Evolutionary conservation across 768 basidiomycete species (phyloP).

Genomic region (Boletus pseudopeckii): DNA sequence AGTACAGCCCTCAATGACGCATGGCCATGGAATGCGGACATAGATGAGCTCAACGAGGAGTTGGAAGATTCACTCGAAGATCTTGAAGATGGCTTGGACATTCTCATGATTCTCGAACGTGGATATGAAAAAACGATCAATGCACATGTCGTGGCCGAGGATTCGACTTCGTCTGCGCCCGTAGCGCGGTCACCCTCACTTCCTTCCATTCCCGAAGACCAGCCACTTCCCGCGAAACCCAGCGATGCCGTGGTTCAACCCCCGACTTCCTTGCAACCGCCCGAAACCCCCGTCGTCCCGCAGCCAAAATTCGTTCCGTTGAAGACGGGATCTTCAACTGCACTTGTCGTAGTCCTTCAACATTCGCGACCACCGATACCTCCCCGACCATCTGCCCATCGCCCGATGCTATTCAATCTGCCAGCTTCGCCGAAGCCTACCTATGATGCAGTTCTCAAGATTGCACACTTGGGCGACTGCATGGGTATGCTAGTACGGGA

Average conservation of each 20-base stretch:
- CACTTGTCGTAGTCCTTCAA: constrained; percentile 62
- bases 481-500: constrained; percentile 83
- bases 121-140: constrained; percentile 66
- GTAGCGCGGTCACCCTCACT: constrained; percentile 12
- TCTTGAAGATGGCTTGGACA: constrained; percentile 65
- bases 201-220: constrained; percentile 23
- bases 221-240: background rate
- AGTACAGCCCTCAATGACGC: constrained; percentile 23
- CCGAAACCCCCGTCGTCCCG: constrained; percentile 14
- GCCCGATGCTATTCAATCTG: constrained; percentile 17
- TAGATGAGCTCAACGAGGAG: constrained; percentile 44
- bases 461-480: constrained; percentile 87
- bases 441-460: constrained; percentile 63
- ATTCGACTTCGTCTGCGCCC: constrained; percentile 1
- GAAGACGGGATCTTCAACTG: constrained; percentile 63
- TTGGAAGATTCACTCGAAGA: constrained; percentile 52
- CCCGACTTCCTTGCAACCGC: constrained; percentile 3
- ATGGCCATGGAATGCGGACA: constrained; percentile 31
- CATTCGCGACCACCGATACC: constrained; percentile 29
- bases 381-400: constrained; percentile 13
- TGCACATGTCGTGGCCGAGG: constrained; percentile 48
- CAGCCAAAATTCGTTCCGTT: constrained; percentile 37
- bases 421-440: constrained; percentile 31
- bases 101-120: constrained; percentile 63
- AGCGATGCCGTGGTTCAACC: background rate